A percentile compares a stretch with the other conserved stretches of the same genome.
phyloP scores from a whole-genome alignment of 2,329 filamentous ascomycete species.

The Ophiosphaerella narmari region DNA sequence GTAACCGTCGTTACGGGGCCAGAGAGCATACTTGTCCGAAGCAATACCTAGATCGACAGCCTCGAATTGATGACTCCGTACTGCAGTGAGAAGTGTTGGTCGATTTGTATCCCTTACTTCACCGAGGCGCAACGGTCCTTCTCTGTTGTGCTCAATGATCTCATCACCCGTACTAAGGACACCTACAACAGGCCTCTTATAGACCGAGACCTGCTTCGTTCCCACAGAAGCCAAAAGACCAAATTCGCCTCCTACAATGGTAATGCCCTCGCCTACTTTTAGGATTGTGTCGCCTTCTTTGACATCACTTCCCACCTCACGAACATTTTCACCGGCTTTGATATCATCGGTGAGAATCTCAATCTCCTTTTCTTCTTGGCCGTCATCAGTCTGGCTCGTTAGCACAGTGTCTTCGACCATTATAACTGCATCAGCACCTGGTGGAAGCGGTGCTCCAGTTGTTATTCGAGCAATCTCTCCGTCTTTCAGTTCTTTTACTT shows the following conservation, averaged over 20 bases:
- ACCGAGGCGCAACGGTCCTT: conserved; percentile 69
- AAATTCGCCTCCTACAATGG: conserved; percentile 85
- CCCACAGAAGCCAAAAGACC: conserved; percentile 88
- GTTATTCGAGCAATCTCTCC: conserved; percentile 90
- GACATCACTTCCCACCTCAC: conserved; percentile 90
- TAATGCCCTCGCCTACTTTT: conserved; percentile 78
- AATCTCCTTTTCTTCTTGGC: conserved; percentile 81
- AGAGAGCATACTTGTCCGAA: conserved; percentile 61
- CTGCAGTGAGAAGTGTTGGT: conserved; percentile 80
- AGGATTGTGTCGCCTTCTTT: conserved; percentile 71
- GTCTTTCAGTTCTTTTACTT: conserved; percentile 65
- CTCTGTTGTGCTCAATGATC: conserved; percentile 74
- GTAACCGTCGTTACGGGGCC: not conserved
- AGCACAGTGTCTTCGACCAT: conserved; percentile 96
- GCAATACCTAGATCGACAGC: conserved; percentile 87
- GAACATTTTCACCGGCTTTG: conserved; percentile 80
- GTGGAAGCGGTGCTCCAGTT: conserved; percentile 88
- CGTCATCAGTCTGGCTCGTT: conserved; percentile 75
- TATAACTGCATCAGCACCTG: conserved; percentile 85
- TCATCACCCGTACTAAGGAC: conserved; percentile 95
- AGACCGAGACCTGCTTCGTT: conserved; percentile 70
- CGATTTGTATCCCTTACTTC: conserved; percentile 95
- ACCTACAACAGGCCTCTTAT: conserved; percentile 76
- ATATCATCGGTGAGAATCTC: conserved; percentile 82
- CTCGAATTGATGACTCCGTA: conserved; percentile 74